Evolutionary conservation across 2,329 filamentous ascomycete species (phyloP), one percentile per base, ranked within the genome.

Genomic region (Chrysosporium queenslandicum): DNA sequence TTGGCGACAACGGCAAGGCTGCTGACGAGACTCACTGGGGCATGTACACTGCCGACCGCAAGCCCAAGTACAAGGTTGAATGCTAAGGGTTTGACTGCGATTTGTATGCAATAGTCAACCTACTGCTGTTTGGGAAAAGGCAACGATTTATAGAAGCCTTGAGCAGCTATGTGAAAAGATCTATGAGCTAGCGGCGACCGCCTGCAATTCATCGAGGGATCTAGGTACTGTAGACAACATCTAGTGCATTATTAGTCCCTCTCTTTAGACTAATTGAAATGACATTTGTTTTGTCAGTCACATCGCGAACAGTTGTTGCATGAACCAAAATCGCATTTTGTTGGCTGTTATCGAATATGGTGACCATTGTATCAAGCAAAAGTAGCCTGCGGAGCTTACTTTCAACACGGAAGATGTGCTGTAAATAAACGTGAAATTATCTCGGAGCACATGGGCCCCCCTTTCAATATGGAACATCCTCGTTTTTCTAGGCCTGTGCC

Each of bases 11-110:
- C 61, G 83, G 83, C 57, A 67, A 76, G 58, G 67, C 71, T 9
- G 77, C 74, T 45, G 77, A 83, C 60, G 82, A 86, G 76, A 81
- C 76, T 32, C 76, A 83, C 60, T 86, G 83, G 83, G 83, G 83
- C 61, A 78, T 80, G 39, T 85, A 82, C 76, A 80, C 74, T 39
- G 71, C 74, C 0, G 75, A 81, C 55, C 73, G 81, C 59, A 72
- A 71, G 63, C 54, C 71, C 56, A 85, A 85, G 73, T 84, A 75
- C 64, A 63, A 69, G 50, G 65, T 74, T 39, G 64, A 68, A 57
- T 79, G 76, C 66, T 43, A 50, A 21, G 12, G 18, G 12, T 25
- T 18, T 14, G 4, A 21, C 25, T 11, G 14, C 29, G 32, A 16
- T 48, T 21, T 23, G 4, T 4, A 16, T 21, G 4, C 45, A 36